Evolutionary conservation across 2,329 filamentous ascomycete species (phyloP).

Genomic region (Talaromyces piceae): DNA sequence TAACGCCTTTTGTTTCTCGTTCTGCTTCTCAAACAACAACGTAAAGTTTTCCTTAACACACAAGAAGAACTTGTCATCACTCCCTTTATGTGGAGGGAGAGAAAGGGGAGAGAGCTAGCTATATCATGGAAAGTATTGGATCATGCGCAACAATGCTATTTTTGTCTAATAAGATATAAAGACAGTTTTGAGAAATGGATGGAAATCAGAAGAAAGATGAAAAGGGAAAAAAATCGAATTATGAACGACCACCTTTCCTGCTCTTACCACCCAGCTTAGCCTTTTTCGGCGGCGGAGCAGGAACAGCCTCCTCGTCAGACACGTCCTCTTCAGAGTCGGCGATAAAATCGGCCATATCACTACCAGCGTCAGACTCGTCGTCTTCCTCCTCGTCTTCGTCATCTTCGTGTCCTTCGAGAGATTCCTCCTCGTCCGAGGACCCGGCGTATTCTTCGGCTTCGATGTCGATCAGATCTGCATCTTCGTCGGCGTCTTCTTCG

Average conservation of each 20-base stretch:
- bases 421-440: conserved; percentile 38
- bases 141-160: not conserved
- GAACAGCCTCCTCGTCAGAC: conserved; percentile 21
- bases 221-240: not conserved
- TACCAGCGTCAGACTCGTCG: conserved; percentile 55
- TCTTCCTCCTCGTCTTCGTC: conserved; percentile 58
- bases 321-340: conserved; percentile 40
- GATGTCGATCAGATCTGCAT: conserved; percentile 35
- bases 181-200: not conserved
- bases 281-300: conserved; percentile 29
- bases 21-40: not conserved
- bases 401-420: conserved; percentile 54
- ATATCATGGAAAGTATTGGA: not conserved
- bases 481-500: conserved; percentile 31
- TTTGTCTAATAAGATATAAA: not conserved
- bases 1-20: not conserved
- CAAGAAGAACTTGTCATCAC: not conserved
- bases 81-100: too few species aligned
- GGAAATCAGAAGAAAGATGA: not conserved
- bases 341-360: conserved; percentile 41
- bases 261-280: conserved; percentile 27
- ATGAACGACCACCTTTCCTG: conserved; percentile 16
- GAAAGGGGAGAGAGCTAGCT: not conserved
- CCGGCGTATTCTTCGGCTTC: conserved; percentile 29
- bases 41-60: not conserved